Base-by-base conservation (phyloP, 208 protist genomes). In the Trypanosoma caninum region DNA sequence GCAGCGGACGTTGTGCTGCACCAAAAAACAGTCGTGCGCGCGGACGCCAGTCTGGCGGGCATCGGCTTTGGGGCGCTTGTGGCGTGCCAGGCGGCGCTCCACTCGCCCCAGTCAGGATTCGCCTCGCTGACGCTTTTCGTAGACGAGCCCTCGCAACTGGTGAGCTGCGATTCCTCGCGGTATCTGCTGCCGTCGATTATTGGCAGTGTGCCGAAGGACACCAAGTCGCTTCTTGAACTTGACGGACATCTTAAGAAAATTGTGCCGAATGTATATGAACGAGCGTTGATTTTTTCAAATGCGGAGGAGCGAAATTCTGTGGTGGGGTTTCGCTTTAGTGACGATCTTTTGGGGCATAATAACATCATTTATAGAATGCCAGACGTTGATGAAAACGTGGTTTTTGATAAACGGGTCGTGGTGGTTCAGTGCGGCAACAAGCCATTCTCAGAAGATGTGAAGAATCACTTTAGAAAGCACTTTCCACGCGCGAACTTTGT, bases 41-140 rank as follows among this genome's bases (percentile, higher is more conserved):
- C 50, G 18, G 69, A 84, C 35, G 74, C 82, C 0, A 69, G 50
- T 18, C 42, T 92, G 5, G 45, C 76, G 25, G 88, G 84, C 18
- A n/a, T 85, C 11, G 85, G 83, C 11, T 89, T 91, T 59, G 88
- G 88, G 25, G 74, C 88, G 37, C 71, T 92, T 60, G 79, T 94
- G 0, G 82, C 80, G 1, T 57, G 46, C 35, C 65, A 69, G 14
- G 82, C 83, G 2, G 80, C 84, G 28, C 73, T 92, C 22, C 73
- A 88, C 50, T 60, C 67, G 0, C 82, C 84, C 0, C 61, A 87
- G 1, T 56, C 51, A 11, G 59, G 68, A 2, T 87, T 91, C 47
- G 64, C 72, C 28, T 74, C 74, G n/a, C 53, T 89, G 13, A 75
- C 65, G 3, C 77, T 95, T 10, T 76, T 92, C 56, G 81, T 92